Percentiles rank a stretch among this genome's conserved stretches.
These are phyloP conservation scores for Ampelomyces quisqualis DNA, from an alignment of 2,329 filamentous ascomycete genomes.

Conservation along the genomic window DNA sequence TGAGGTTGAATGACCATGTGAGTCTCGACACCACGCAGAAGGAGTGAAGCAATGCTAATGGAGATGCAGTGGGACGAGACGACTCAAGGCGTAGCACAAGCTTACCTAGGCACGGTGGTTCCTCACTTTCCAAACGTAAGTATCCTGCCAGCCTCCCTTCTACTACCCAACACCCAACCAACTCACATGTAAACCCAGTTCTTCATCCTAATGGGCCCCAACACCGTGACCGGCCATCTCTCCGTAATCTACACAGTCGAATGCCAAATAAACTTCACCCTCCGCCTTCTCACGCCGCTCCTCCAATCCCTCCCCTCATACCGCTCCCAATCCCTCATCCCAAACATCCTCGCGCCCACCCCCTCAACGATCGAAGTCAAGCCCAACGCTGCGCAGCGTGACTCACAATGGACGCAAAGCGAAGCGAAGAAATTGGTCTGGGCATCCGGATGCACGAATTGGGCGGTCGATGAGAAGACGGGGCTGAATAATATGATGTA, in stretches of 20 bases:
- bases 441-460: slow-evolving; percentile 54
- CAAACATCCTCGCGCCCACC: slow-evolving; percentile 18
- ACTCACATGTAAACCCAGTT: slow-evolving; percentile 12
- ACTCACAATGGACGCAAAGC: slow-evolving; percentile 46
- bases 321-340: slow-evolving; percentile 24
- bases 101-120: slow-evolving; percentile 54
- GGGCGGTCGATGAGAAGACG: slow-evolving; percentile 52
- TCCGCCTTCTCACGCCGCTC: slow-evolving; percentile 48
- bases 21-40: slow-evolving; percentile 3
- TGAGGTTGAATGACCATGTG: slow-evolving; percentile 44
- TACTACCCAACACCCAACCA: too few relatives aligned
- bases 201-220: slow-evolving; percentile 32
- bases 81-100: slow-evolving; percentile 42
- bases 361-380: slow-evolving; percentile 43
- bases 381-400: slow-evolving; percentile 35
- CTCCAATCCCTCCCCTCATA: slow-evolving; percentile 36
- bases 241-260: slow-evolving; percentile 55
- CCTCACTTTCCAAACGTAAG: slow-evolving; percentile 31
- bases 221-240: slow-evolving; percentile 53
- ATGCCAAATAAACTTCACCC: slow-evolving; percentile 54
- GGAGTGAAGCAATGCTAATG: slow-evolving; percentile 1
- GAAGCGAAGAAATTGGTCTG: slow-evolving; percentile 51
- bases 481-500: slow-evolving; percentile 56
- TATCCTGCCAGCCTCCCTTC: too few relatives aligned
- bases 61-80: slow-evolving; percentile 42